phyloP scores from a whole-genome alignment of 2,329 filamentous ascomycete species.

The Hymenoscyphus scutula region DNA sequence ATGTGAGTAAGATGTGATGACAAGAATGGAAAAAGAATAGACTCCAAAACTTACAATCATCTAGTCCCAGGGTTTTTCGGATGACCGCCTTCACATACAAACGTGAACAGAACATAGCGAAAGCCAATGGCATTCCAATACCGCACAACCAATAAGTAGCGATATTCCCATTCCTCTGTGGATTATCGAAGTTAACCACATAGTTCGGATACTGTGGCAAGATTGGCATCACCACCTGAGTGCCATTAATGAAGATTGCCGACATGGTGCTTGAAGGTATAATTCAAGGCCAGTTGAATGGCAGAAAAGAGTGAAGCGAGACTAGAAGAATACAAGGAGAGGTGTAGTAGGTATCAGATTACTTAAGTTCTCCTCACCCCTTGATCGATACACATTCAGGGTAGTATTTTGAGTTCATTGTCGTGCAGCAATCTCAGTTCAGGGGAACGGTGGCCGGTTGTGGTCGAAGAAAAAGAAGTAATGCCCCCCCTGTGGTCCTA shows the following conservation, averaged over 20 bases:
- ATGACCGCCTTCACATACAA: constrained; percentile 4
- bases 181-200: constrained; percentile 4
- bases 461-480: too few relatives aligned
- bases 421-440: too few relatives aligned
- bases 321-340: too few relatives aligned
- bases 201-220: neutral
- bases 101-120: neutral
- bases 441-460: too few relatives aligned
- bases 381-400: too few relatives aligned
- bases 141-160: constrained; percentile 3
- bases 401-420: too few relatives aligned
- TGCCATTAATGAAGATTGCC: neutral
- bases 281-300: neutral
- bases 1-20: too few relatives aligned
- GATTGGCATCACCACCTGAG: neutral
- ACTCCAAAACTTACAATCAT: constrained; percentile 5
- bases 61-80: neutral
- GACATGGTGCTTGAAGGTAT: too few relatives aligned
- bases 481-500: too few relatives aligned
- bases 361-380: too few relatives aligned
- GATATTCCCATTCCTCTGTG: neutral
- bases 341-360: too few relatives aligned
- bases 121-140: neutral
- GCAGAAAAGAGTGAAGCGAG: too few relatives aligned
- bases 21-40: neutral